Evolutionary conservation across 2,329 filamentous ascomycete genomes (phyloP), one percentile per base, ranked within the genome.

Genomic region (Arthrocladium fulminans): DNA sequence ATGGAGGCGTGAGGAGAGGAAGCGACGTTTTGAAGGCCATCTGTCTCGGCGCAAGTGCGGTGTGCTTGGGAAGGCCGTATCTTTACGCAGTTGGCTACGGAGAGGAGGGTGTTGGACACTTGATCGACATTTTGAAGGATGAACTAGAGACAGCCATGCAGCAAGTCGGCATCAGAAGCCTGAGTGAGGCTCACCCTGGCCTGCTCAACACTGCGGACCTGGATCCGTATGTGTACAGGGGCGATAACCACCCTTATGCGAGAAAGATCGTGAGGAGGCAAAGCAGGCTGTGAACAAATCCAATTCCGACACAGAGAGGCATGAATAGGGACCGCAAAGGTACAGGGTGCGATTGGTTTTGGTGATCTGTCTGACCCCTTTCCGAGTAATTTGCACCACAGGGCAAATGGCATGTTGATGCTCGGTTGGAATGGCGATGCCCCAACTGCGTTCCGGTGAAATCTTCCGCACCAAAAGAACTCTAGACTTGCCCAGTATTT

Each of bases 61-160:
- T 78, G 2, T 74, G 75, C 0, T 68, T 78, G 46, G 75, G 74
- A 0, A 61, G 75, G 12, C 74, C 73, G 12, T 73, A 73, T 52
- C 59, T 78, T 6, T 78, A 74, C 53, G 70, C 72, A 1, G 60
- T 74, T 17, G 70, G 71, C 7, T 77, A 77, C 51, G 74, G 74
- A 4, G 72, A 75, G 54, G 72, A 72, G 45, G 74, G 74, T 1
- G 71, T 75, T 17, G 71, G 75, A 54, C 72, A 76, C 61, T 63
- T 75, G 13, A 45, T 57, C 9, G 43, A 51, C 19, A 49, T 75
- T 15, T 54, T 79, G 13, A 69, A 69, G 45, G 80, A 84, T 51
- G 81, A 85, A 60, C 62, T 84, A 3, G 74, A 80, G 55, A 81
- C 76, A 1, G 79, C 79, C 1, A 84, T 84, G 81, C 73, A 75